Percentiles rank a stretch among this genome's conserved stretches.
Conservation (phyloP, 176 grass and related monocot genomes). For the Lolium perenne region DNA sequence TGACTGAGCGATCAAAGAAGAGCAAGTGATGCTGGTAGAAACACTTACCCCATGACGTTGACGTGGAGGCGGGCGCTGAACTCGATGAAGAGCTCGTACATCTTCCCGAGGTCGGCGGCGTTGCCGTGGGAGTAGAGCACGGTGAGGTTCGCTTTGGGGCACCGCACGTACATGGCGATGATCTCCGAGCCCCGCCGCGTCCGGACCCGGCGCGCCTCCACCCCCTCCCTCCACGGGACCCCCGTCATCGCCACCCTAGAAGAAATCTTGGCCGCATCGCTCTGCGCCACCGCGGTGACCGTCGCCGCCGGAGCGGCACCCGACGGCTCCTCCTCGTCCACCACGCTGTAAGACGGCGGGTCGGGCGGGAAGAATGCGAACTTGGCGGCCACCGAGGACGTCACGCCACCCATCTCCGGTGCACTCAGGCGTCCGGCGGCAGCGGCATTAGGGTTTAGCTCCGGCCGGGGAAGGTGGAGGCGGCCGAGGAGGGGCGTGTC, state of each 20-base stretch:
- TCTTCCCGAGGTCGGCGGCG: conserved; percentile 90
- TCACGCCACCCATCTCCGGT: conserved; percentile 75
- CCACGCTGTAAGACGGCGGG: conserved; percentile 70
- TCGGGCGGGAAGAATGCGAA: conserved; percentile 84
- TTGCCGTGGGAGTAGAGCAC: conserved; percentile 99
- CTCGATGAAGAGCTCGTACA: conserved; percentile 74
- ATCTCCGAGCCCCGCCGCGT: conserved; percentile 74
- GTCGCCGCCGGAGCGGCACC: neutral
- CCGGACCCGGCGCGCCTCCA: conserved; percentile 71
- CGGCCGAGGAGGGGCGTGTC: neutral
- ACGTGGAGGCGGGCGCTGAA: conserved; percentile 73
- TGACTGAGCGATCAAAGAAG: conserved; percentile 16
- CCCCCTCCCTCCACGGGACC: conserved; percentile 56
- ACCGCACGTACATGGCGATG: conserved; percentile 69
- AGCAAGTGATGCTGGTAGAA: neutral
- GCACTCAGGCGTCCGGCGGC: conserved; percentile 26
- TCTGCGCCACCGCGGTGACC: neutral
- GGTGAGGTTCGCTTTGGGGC: conserved; percentile 66
- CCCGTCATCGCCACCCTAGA: conserved; percentile 49
- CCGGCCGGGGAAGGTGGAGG: conserved; percentile 32
- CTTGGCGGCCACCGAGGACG: conserved; percentile 80
- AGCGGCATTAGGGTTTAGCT: conserved; percentile 39
- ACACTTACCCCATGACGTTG: conserved; percentile 89
- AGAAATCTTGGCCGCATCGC: neutral
- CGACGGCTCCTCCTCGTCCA: conserved; percentile 49